Conservation (phyloP, 139 green algal genomes). For the Spirogloea muscicola region DNA sequence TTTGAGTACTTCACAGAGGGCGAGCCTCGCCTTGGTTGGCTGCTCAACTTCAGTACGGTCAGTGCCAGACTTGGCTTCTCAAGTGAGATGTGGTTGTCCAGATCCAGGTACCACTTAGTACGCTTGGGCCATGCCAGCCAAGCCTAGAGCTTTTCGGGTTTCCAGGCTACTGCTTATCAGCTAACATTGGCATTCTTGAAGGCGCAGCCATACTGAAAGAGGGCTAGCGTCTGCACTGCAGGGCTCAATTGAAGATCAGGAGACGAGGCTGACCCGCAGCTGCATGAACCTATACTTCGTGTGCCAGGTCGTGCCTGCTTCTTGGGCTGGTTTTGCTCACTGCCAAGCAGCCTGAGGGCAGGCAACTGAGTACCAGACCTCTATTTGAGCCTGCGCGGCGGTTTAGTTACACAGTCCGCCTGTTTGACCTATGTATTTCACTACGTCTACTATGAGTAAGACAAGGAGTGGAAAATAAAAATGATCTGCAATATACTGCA, state of each 20-base stretch:
- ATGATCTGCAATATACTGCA: not conserved
- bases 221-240: slow-evolving; percentile 38
- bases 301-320: slow-evolving; percentile 66
- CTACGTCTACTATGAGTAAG: not conserved
- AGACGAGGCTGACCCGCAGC: slow-evolving; percentile 64
- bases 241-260: slow-evolving; percentile 75
- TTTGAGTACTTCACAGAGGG: slow-evolving; percentile 71
- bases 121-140: not conserved
- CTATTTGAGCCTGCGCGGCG: not conserved
- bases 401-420: not conserved
- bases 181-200: not conserved
- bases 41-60: slow-evolving; percentile 84
- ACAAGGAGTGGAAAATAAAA: too few relatives aligned
- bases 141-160: not conserved
- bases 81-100: not conserved
- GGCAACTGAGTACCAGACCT: not conserved
- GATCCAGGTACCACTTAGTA: not conserved
- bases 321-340: slow-evolving; percentile 2
- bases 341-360: not conserved
- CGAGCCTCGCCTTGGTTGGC: slow-evolving; percentile 77
- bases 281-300: slow-evolving; percentile 92
- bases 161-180: not conserved
- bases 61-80: slow-evolving; percentile 9
- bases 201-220: not conserved
- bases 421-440: slow-evolving; percentile 23